Conservation (phyloP, 805 yeast genomes). For the Pichia scutulata region DNA sequence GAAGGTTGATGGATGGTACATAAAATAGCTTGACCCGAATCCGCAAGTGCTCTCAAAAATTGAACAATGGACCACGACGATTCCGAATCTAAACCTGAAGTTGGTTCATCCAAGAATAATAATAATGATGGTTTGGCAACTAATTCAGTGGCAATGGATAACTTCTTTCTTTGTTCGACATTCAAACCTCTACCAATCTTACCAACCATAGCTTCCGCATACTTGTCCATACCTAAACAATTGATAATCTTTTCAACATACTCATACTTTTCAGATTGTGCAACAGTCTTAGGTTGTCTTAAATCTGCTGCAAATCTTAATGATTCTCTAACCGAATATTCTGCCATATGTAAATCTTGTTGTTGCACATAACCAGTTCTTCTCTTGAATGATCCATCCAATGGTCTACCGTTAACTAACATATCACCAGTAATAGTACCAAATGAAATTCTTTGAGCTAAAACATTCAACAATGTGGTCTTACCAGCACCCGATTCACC, state of each 20-base stretch:
- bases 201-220: constrained; percentile 47
- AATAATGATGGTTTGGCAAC: constrained; percentile 47
- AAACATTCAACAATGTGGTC: constrained; percentile 47
- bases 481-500: constrained; percentile 65
- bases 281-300: constrained; percentile 38
- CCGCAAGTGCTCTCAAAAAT: constrained; percentile 41
- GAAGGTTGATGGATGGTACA: constrained; percentile 54
- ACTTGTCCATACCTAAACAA: constrained; percentile 35
- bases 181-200: constrained; percentile 41
- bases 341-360: constrained; percentile 44
- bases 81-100: constrained; percentile 49
- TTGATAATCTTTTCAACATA: constrained; percentile 37
- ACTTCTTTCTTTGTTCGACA: constrained; percentile 47
- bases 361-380: constrained; percentile 52
- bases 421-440: constrained; percentile 55
- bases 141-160: constrained; percentile 47
- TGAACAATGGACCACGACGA: constrained; percentile 54
- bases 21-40: constrained; percentile 47
- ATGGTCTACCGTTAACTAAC: constrained; percentile 45
- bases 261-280: constrained; percentile 34
- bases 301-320: constrained; percentile 40
- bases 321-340: constrained; percentile 44
- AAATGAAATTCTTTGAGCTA: constrained; percentile 43
- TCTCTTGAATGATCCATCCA: constrained; percentile 43
- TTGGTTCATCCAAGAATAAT: constrained; percentile 51